Base-by-base conservation (phyloP, 1,284 basidiomycete species). In the Cystobasidium sp. region DNA sequence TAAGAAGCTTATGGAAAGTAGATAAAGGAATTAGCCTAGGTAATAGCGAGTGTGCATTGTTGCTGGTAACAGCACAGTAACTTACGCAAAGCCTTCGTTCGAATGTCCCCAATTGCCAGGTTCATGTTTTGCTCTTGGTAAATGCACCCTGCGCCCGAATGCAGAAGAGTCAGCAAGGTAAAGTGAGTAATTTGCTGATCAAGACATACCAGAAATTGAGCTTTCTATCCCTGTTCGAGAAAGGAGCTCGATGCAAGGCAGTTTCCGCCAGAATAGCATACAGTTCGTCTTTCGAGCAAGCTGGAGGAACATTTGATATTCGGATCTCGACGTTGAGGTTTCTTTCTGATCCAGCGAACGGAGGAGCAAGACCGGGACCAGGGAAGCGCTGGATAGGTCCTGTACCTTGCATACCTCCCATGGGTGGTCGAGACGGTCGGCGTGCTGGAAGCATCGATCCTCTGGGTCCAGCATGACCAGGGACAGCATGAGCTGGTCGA, bases 221-320 rank as follows among this genome's bases (percentile, higher is more conserved):
- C 31, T 66, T 65, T 18, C 49, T 55, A 16, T 65, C 58, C 6
- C 55, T 18, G 18, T 31, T 65, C 9, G 70, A 73, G 43, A 73
- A 73, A n/a, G 70, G 70, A 20, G 52, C 49, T 24, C 70, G 31
- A 43, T 73, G 70, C 20, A 73, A 39, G n/a, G 70, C 63, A 49
- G 47, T 43, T 3, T 73, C 70, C n/a, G 47, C 52, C 12, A 73
- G 51, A 6, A 65, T 16, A 14, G 56, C 20, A 12, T 73, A 64
- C 10, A 73, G 44, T 20, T 73, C 62, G 18, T 73, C 70, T 59
- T 73, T 73, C 8, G 47, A 24, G 41, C 41, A 53, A 2, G 37
- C 49, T 4, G n/a, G 55, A 18, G 70, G 70, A 22, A 73, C 31
- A 8, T 58, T 66, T 6, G 53, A 44, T 8, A 73, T 65, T 44